Evolutionary conservation across 768 basidiomycete species (phyloP), one percentile per base, ranked within the genome.

Genomic region (Exidia glandulosa): DNA sequence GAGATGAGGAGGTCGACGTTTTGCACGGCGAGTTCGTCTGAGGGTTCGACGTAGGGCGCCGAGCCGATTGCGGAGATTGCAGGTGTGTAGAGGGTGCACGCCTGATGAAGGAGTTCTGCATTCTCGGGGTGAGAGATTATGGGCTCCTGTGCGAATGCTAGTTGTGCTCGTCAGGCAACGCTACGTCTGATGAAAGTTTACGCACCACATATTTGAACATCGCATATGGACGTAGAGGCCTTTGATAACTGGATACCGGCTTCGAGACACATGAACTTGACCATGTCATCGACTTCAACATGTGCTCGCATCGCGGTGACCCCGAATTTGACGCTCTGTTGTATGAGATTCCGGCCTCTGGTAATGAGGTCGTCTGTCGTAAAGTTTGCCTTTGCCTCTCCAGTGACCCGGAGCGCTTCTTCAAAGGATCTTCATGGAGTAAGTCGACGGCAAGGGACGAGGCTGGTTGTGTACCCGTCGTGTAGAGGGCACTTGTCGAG

Each of bases 291-390:
- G 12, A 84, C 77, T 70, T 86, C 84, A 55, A 86, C 82, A 67
- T 82, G 84, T n/a, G 84, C 83, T 19, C 82, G 79, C 77, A 84
- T 85, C 14, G 75, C 72, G 31, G 84, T 86, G 45, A 84, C 83
- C n/a, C 84, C 83, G 58, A 76, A 75, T 64, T 80, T 76, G 56
- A 85, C 72, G 64, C 82, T 84, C 66, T 83, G 79, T 37, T 74
- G 68, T 62, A 86, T 78, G 23, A 86, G 71, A 57, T 76, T 76
- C 30, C 73, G 73, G 3, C 84, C 83, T 41, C 85, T 78, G 58
- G 63, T 66, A 61, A 81, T 76, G 23, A 85, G 70, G 66, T 83
- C 82, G 61, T 77, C 67, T 41, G 70, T 61, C n/a, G 74, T 66
- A 66, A 84, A 85, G 19, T 64, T 61, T 25, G 76, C 72, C 66